These are phyloP conservation scores for Tolypocladium nubicola DNA, from an alignment of 2,329 filamentous ascomycete species.

Conservation along the genomic window DNA sequence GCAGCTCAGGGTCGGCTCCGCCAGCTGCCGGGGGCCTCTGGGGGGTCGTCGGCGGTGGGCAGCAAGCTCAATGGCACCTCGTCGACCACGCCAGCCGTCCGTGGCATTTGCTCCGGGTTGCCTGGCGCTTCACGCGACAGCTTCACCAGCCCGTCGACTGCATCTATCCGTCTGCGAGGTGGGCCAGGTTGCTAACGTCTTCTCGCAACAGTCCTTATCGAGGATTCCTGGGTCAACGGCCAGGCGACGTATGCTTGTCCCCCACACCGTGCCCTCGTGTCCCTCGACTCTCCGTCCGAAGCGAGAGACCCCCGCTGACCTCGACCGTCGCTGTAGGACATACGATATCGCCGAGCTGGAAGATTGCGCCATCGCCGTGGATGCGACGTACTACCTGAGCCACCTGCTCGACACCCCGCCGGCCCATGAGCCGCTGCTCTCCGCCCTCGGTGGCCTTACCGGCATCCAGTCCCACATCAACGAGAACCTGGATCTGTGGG, in stretches of 20 bases:
- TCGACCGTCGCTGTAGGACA: conserved; percentile 26
- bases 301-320: conserved; percentile 8
- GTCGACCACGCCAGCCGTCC: not conserved
- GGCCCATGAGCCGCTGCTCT: conserved; percentile 76
- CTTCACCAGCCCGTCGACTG: not conserved
- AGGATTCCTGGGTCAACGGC: conserved; percentile 28
- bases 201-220: conserved; percentile 20
- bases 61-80: not conserved
- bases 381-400: conserved; percentile 82
- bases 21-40: not conserved
- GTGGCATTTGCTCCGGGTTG: not conserved
- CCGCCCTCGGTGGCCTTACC: conserved; percentile 81
- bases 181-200: conserved; percentile 1
- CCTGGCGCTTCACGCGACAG: not conserved
- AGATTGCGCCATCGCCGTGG: conserved; percentile 68
- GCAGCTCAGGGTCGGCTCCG: not conserved
- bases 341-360: conserved; percentile 61
- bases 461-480: conserved; percentile 68
- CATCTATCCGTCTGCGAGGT: not conserved
- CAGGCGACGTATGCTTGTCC: conserved; percentile 23
- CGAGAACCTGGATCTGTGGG: conserved; percentile 64
- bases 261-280: not conserved
- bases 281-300: not conserved
- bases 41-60: not conserved
- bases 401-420: conserved; percentile 60